Conservation (phyloP, 352 stramenopile species). For the Pythium pyrilobum region DNA sequence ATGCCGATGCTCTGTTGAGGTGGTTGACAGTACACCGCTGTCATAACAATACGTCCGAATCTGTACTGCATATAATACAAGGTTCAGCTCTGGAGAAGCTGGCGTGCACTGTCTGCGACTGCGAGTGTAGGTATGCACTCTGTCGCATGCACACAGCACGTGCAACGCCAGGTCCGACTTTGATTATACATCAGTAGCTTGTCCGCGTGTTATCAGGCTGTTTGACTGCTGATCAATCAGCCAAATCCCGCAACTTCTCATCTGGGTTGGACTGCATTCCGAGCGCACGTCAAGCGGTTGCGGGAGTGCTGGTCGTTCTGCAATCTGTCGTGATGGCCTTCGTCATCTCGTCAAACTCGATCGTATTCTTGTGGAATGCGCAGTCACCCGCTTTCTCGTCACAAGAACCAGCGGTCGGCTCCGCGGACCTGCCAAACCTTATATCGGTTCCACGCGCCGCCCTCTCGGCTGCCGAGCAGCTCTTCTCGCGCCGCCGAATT, state of each 20-base stretch:
- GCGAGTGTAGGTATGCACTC: constrained; percentile 16
- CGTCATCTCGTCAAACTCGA: constrained; percentile 17
- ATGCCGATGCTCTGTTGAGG: not conserved
- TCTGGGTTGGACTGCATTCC: not conserved
- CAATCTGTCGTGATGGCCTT: not conserved
- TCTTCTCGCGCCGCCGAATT: not conserved
- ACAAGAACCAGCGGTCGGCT: constrained; percentile 23
- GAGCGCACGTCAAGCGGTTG: not conserved
- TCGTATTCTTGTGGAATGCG: constrained; percentile 31
- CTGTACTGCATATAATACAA: not conserved
- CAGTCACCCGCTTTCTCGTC: constrained; percentile 11
- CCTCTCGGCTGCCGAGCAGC: not conserved
- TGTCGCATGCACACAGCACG: constrained; percentile 6
- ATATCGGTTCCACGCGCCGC: not conserved
- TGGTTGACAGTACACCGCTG: not conserved
- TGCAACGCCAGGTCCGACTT: not conserved
- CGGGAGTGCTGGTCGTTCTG: constrained; percentile 13
- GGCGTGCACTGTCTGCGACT: constrained; percentile 3
- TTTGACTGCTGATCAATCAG: not conserved
- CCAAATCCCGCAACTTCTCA: not conserved
- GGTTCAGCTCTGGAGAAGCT: not conserved
- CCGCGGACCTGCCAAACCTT: constrained; percentile 8
- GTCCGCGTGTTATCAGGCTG: not conserved
- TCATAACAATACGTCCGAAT: not conserved
- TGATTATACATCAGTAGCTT: not conserved